Evolutionary conservation across 352 stramenopile genomes (phyloP).

Genomic region (Phytophthora pinifolia): DNA sequence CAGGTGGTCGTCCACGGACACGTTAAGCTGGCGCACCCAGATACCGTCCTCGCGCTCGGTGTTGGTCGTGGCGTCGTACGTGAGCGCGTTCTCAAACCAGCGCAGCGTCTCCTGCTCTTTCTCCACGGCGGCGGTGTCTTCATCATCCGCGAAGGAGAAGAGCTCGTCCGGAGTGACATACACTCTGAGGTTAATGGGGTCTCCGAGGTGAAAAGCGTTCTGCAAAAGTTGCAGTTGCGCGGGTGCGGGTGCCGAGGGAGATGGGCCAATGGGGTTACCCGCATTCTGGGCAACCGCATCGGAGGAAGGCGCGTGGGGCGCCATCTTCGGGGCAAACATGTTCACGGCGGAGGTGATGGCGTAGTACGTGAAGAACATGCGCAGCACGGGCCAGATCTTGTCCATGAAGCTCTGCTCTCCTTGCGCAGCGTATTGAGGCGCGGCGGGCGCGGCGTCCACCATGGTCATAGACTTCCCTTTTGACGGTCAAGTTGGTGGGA

Average conservation of each 20-base stretch:
- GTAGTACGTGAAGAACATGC: slow-evolving; percentile 85
- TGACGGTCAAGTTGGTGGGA: background rate
- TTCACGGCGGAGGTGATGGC: slow-evolving; percentile 61
- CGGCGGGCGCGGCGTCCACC: slow-evolving; percentile 15
- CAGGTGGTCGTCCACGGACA: slow-evolving; percentile 69
- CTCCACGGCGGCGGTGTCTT: slow-evolving; percentile 19
- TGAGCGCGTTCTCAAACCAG: slow-evolving; percentile 56
- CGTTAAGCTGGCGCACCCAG: slow-evolving; percentile 59
- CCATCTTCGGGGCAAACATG: slow-evolving; percentile 29
- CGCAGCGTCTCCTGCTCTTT: slow-evolving; percentile 59
- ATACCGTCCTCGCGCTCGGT: slow-evolving; percentile 44
- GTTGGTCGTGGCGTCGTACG: slow-evolving; percentile 57
- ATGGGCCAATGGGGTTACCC: slow-evolving; percentile 17
- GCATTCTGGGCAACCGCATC: slow-evolving; percentile 20
- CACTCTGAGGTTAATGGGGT: slow-evolving; percentile 58
- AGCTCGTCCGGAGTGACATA: slow-evolving; percentile 53
- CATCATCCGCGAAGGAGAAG: slow-evolving; percentile 54
- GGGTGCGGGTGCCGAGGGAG: background rate
- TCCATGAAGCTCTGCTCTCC: slow-evolving; percentile 50
- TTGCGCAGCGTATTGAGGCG: slow-evolving; percentile 15
- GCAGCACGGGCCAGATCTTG: slow-evolving; percentile 62
- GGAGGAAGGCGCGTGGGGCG: background rate
- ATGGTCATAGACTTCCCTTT: slow-evolving; percentile 1
- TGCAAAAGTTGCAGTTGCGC: slow-evolving; percentile 24
- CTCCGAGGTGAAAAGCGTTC: slow-evolving; percentile 63